phyloP scores from a whole-genome alignment of 306 rosid species.

The Geum urbanum region DNA sequence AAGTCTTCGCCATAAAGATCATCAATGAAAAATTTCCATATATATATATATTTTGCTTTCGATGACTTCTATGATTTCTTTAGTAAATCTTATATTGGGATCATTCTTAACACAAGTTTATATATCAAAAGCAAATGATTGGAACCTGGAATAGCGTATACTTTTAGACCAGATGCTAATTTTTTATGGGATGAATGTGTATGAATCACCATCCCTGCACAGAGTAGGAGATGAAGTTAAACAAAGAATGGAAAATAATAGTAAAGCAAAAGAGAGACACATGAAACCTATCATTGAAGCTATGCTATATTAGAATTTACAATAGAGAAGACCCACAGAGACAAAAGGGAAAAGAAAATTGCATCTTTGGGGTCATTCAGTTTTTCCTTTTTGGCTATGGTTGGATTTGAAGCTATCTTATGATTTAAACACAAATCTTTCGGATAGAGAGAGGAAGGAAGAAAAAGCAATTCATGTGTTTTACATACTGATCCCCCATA shows the following conservation, averaged over 20 bases:
- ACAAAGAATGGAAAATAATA: slow-evolving; percentile 30
- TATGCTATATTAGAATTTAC: slow-evolving; percentile 12
- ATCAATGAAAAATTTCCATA: too few species aligned
- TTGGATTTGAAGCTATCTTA: slow-evolving; percentile 4
- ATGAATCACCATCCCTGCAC: slow-evolving; percentile 15
- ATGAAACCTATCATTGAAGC: slow-evolving; percentile 33
- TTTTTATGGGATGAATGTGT: slow-evolving; percentile 33
- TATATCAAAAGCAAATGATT: slow-evolving; percentile 75
- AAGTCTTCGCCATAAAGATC: too few species aligned
- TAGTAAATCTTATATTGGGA: slow-evolving; percentile 52
- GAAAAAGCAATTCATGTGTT: neutral
- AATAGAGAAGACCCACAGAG: slow-evolving; percentile 21
- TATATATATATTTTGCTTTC: slow-evolving; percentile 54
- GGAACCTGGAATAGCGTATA: slow-evolving; percentile 42
- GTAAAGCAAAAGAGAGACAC: slow-evolving; percentile 23
- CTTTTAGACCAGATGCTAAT: slow-evolving; percentile 54
- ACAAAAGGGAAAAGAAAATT: slow-evolving; percentile 13
- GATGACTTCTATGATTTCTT: slow-evolving; percentile 82
- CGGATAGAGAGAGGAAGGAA: neutral
- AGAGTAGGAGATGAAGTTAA: slow-evolving; percentile 40
- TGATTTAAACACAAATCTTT: slow-evolving; percentile 6
- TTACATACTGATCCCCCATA: neutral
- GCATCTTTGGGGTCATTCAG: slow-evolving; percentile 19
- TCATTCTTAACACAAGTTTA: slow-evolving; percentile 58
- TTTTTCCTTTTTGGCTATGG: slow-evolving; percentile 11